These are phyloP conservation scores for Exophiala sideris DNA, from an alignment of 2,329 filamentous ascomycete genomes.

Conservation along the genomic window DNA sequence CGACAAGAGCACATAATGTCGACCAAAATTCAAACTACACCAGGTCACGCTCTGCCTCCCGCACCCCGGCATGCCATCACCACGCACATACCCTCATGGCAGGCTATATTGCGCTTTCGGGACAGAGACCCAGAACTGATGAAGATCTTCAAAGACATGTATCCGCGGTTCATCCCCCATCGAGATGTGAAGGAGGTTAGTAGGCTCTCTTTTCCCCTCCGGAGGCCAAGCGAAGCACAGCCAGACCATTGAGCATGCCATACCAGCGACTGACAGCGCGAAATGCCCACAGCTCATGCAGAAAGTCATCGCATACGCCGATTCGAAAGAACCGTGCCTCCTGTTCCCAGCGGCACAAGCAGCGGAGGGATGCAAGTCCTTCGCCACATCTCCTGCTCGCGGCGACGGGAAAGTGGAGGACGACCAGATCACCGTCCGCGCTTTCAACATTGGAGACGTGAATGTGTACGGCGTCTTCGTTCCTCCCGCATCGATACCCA, in stretches of 20 bases:
- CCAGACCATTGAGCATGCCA: too few species aligned
- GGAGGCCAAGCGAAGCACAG: too few species aligned
- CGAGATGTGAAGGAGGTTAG: slow-evolving; percentile 12
- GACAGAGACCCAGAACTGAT: slow-evolving; percentile 10
- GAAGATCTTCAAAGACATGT: slow-evolving; percentile 10
- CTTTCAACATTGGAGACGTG: slow-evolving; percentile 1
- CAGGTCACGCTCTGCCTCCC: slow-evolving; percentile 19
- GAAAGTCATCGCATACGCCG: slow-evolving; percentile 5
- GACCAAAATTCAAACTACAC: slow-evolving; percentile 11
- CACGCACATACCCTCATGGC: slow-evolving; percentile 15
- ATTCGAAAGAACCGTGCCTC: slow-evolving; percentile 3
- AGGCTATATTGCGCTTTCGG: slow-evolving; percentile 4
- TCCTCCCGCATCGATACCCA: neutral
- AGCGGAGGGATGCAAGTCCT: slow-evolving; percentile 7
- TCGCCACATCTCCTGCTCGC: slow-evolving; percentile 7
- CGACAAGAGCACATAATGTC: neutral
- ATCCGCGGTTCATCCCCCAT: slow-evolving; percentile 19
- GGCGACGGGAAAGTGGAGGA: neutral
- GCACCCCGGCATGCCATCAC: slow-evolving; percentile 22
- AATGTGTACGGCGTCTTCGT: slow-evolving; percentile 18
- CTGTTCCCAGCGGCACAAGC: slow-evolving; percentile 10
- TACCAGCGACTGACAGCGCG: neutral
- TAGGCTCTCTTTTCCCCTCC: neutral
- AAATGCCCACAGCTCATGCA: slow-evolving; percentile 6
- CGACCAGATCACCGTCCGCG: slow-evolving; percentile 8